A percentile compares a stretch with the other conserved stretches of the same genome.
Evolutionary conservation across 495 filamentous ascomycete species (phyloP).

Genomic region (Aspergillus diversus): DNA sequence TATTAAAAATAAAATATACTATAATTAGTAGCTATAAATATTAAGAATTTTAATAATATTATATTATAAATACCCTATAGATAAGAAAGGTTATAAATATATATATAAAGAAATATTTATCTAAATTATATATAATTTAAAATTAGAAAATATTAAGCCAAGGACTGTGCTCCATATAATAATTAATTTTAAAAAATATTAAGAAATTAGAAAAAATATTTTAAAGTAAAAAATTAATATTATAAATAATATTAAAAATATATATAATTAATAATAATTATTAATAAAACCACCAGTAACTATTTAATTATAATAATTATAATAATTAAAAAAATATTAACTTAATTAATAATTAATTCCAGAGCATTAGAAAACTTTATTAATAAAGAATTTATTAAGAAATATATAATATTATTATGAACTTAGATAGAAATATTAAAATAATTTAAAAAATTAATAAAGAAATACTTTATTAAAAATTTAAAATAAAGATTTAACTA

Average conservation of each 20-base stretch:
- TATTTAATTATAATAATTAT: background rate
- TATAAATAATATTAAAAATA: conserved; percentile 3
- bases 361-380: too few relatives aligned
- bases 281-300: background rate
- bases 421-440: too few relatives aligned
- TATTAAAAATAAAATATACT: background rate
- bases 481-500: background rate
- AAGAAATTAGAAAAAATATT: background rate
- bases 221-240: background rate
- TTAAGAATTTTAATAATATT: background rate
- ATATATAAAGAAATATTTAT: background rate
- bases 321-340: too few relatives aligned
- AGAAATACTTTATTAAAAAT: background rate
- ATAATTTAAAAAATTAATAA: background rate
- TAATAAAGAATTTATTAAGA: too few relatives aligned
- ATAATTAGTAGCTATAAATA: background rate
- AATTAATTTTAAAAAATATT: background rate
- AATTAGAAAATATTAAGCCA: background rate
- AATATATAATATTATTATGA: too few relatives aligned
- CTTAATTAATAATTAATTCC: too few relatives aligned
- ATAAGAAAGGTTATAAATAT: background rate
- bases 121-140: background rate
- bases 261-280: background rate
- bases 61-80: background rate
- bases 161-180: background rate